Conservation (phyloP, 169 alveolate genomes). For the Cryptosporidium ubiquitum region DNA sequence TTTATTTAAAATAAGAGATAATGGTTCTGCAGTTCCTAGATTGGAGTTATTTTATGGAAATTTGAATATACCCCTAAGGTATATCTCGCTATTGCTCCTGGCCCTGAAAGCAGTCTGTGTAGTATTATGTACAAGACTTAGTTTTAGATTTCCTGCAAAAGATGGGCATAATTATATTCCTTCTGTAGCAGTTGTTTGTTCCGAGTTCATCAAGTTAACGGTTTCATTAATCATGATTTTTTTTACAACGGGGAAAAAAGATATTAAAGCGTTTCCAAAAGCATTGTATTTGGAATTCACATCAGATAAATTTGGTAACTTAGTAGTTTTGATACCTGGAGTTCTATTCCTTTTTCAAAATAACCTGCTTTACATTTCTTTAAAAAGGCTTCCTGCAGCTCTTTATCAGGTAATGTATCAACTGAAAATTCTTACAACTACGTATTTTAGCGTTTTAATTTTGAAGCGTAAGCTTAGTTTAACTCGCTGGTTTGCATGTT, state of each 20-base stretch:
- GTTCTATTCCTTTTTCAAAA: conserved; percentile 40
- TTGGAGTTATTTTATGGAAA: conserved; percentile 21
- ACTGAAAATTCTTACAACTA: conserved; percentile 27
- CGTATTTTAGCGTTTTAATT: conserved; percentile 32
- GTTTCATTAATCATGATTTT: conserved; percentile 37
- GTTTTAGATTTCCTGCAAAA: conserved; percentile 49
- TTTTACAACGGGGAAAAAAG: conserved; percentile 33
- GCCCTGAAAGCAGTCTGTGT: conserved; percentile 38
- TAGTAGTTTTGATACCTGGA: conserved; percentile 32
- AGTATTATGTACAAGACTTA: conserved; percentile 53
- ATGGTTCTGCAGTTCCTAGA: conserved; percentile 33
- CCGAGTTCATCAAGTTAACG: conserved; percentile 32
- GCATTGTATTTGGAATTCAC: conserved; percentile 16
- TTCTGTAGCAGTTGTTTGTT: conserved; percentile 53
- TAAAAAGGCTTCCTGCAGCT: conserved; percentile 58
- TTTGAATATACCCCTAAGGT: conserved; percentile 11
- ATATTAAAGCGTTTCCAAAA: conserved; percentile 27
- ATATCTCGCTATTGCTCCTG: conserved; percentile 27
- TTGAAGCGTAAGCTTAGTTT: conserved; percentile 34
- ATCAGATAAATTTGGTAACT: conserved; percentile 24
- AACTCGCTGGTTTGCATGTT: conserved; percentile 55
- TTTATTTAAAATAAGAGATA: not conserved
- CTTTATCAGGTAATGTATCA: conserved; percentile 43
- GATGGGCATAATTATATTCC: conserved; percentile 39
- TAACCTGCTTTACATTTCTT: conserved; percentile 24